Conservation (phyloP, 2,329 filamentous ascomycete species). For the Alternaria triticimaculans region DNA sequence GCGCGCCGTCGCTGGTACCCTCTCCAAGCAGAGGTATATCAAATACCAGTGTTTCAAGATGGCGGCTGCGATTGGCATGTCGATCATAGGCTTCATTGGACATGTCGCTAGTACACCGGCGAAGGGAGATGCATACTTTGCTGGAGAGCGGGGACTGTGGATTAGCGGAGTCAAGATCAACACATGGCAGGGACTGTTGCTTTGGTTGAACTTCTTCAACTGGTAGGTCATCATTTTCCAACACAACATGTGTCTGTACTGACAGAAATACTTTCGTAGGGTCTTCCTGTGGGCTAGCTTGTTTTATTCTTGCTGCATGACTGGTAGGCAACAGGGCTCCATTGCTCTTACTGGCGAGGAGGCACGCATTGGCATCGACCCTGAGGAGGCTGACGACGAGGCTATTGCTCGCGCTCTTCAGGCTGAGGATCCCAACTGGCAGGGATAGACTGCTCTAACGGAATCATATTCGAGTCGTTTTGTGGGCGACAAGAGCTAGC, state of each 20-base stretch:
- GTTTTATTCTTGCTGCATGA: constrained; percentile 39
- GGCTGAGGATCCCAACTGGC: constrained; percentile 29
- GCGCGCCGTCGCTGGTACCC: constrained; percentile 18
- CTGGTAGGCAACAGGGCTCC: constrained; percentile 22
- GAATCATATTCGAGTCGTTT: not conserved
- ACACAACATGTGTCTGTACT: not conserved
- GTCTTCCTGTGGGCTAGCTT: constrained; percentile 33
- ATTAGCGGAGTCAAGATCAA: constrained; percentile 30
- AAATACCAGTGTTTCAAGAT: constrained; percentile 35
- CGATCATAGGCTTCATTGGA: constrained; percentile 26
- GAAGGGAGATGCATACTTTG: constrained; percentile 5
- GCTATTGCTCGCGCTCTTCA: constrained; percentile 27
- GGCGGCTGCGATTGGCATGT: constrained; percentile 20
- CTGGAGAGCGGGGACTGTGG: constrained; percentile 19
- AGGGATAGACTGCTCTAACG: not conserved
- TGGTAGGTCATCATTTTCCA: constrained; percentile 20
- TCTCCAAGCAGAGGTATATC: constrained; percentile 31
- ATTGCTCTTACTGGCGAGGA: constrained; percentile 34
- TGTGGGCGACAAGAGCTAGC: no score
- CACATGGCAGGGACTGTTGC: constrained; percentile 23
- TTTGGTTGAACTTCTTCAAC: constrained; percentile 34
- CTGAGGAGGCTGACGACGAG: constrained; percentile 23
- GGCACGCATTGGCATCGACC: constrained; percentile 18
- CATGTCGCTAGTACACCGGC: constrained; percentile 11
- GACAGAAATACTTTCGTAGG: constrained; percentile 10